Percentiles rank a stretch among this genome's conserved stretches.
Evolutionary conservation across 2,329 filamentous ascomycete genomes (phyloP).

Genomic region (Anthostomella pinea): DNA sequence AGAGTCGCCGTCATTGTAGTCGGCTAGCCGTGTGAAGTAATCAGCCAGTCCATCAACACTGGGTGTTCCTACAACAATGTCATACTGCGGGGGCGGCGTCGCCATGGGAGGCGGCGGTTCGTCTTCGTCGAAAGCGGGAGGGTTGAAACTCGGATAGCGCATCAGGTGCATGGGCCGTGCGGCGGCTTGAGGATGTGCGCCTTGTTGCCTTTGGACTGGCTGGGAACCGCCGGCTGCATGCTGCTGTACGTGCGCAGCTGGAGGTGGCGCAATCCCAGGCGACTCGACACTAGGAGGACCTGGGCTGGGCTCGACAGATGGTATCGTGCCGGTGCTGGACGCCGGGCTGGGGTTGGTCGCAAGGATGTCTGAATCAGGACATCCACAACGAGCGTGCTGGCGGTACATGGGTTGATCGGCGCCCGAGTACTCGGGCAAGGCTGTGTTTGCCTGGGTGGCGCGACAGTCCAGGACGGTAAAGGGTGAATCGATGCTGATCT

Average conservation of each 20-base stretch:
- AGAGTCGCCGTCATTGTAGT: constrained; percentile 55
- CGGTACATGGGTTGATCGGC: constrained; percentile 51
- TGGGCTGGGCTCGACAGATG: constrained; percentile 35
- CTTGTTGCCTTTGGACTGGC: constrained; percentile 24
- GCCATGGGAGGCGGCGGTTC: constrained; percentile 64
- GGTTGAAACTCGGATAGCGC: constrained; percentile 80
- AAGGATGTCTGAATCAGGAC: constrained; percentile 46
- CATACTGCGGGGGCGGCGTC: constrained; percentile 84
- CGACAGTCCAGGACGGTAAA: constrained; percentile 92
- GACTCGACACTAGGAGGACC: constrained; percentile 15
- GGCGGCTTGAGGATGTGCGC: neutral
- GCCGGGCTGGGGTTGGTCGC: constrained; percentile 64
- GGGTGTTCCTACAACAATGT: constrained; percentile 68
- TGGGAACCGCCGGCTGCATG: constrained; percentile 21
- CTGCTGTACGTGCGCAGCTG: constrained; percentile 53
- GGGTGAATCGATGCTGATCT: constrained; percentile 94
- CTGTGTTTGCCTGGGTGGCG: constrained; percentile 87
- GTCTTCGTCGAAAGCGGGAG: constrained; percentile 82
- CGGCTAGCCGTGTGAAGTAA: constrained; percentile 78
- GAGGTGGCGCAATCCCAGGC: constrained; percentile 45
- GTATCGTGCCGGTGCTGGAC: constrained; percentile 53
- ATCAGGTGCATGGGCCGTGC: constrained; percentile 80
- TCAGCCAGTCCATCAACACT: constrained; percentile 72
- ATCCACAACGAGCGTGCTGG: constrained; percentile 51
- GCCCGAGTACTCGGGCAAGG: constrained; percentile 72